Evolutionary conservation across 2,329 filamentous ascomycete species (phyloP), one percentile per base, ranked within the genome.

Genomic region (Curvularia sp.): DNA sequence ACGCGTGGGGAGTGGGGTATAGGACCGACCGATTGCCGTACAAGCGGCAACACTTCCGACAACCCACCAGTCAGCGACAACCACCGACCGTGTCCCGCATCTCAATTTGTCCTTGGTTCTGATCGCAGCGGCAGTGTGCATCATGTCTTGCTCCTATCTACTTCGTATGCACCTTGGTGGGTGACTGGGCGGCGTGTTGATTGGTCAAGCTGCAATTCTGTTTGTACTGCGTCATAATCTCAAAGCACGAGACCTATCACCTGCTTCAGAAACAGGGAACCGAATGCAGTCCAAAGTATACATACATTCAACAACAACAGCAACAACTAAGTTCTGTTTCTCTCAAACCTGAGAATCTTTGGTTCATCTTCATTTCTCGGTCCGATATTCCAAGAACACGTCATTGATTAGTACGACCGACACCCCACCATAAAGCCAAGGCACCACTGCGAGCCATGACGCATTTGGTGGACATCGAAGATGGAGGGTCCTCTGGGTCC

Each of bases 401-500:
- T 44, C 42, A 44, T 44, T 44, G 28, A 48, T 44, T 39, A 59
- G 31, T 28, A 18, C 33, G 15, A 20, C 22, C 46, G 43, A 63
- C 20, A 44, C 42, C 33, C 53, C 43, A 55, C 47, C 12, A n/a
- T 28, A 0, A 24, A 31, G 28, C 22, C 47, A 30, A 43, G n/a
- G 53, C 24, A 47, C 44, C 33, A 15, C 18, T 43, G 43, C 18
- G 52, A 57, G 49, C 52, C 33, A 70, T 70, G 67, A 60, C 67
- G 61, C 57, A 68, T 55, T 46, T 62, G 4, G 58, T 57, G 8
- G 67, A 73, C 35, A 49, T 63, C 10, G 72, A 74, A 43, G 58
- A 57, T 22, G 41, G 63, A 49, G 52, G 50, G 15, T 54, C 63
- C 3, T 51, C 61, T n/a, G 51, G 63, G 33, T 67, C 72, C 58